These are phyloP conservation scores for grape (Vitis vinifera) DNA, from an alignment of 164 flowering plant genomes.

Conservation along the genomic window DNA sequence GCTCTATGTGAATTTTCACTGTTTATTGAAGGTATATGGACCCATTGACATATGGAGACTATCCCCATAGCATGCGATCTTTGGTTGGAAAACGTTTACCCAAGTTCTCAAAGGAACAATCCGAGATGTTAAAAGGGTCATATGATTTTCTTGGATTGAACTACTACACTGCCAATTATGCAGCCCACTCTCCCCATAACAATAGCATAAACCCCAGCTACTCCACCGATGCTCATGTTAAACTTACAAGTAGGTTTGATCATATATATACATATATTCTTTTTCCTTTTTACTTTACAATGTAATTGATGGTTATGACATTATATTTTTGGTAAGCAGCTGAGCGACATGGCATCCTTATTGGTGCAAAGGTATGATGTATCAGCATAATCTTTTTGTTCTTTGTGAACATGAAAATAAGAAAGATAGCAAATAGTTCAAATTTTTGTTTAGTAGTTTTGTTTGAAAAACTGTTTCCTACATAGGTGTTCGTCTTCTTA, in stretches of 20 bases:
- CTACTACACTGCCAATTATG: slow-evolving; percentile 15
- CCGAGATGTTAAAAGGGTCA: slow-evolving; percentile 19
- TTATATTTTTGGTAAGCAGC: slow-evolving; percentile 4
- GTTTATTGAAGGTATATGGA: slow-evolving; percentile 20
- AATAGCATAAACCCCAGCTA: neutral
- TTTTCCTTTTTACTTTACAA: too few relatives aligned
- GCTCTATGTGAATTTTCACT: neutral
- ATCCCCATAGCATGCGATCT: slow-evolving; percentile 15
- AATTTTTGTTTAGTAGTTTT: neutral
- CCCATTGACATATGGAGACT: slow-evolving; percentile 23
- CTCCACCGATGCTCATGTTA: neutral
- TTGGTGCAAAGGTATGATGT: slow-evolving; percentile 25
- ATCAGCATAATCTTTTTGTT: neutral
- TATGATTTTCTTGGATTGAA: slow-evolving; percentile 29
- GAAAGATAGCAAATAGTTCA: neutral
- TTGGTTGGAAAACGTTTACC: slow-evolving; percentile 23
- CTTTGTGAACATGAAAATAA: neutral
- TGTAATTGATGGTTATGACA: too few relatives aligned
- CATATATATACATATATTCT: too few relatives aligned
- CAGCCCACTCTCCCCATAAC: neutral
- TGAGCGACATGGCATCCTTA: slow-evolving; percentile 27
- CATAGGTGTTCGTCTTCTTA: neutral
- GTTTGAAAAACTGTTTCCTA: neutral
- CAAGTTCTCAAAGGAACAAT: slow-evolving; percentile 25
- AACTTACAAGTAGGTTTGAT: neutral